These are phyloP conservation scores for Dendrobium nobile DNA, from an alignment of 106 monocot species.

Conservation along the genomic window DNA sequence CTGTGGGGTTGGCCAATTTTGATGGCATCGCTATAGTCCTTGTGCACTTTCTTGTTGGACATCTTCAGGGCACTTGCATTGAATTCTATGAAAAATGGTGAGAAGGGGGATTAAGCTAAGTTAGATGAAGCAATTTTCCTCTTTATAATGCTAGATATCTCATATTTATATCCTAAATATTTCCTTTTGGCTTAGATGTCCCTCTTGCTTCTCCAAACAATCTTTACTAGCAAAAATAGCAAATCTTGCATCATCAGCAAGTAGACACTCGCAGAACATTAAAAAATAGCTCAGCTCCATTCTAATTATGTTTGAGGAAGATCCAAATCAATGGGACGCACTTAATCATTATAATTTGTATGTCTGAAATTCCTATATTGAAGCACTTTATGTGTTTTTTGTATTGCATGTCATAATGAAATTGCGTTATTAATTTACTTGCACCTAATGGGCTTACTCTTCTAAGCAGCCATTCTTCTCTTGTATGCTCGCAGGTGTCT, in stretches of 20 bases:
- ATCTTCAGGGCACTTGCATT: neutral
- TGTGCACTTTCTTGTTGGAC: neutral
- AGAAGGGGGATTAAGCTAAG: neutral
- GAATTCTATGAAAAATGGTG: neutral
- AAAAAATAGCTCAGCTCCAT: neutral
- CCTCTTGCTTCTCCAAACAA: neutral
- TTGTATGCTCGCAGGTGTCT: neutral
- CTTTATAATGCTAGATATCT: neutral
- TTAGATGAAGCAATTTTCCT: neutral
- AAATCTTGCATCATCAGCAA: neutral
- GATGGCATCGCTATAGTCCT: neutral
- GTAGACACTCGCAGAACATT: neutral
- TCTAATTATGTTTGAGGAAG: neutral
- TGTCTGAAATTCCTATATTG: neutral
- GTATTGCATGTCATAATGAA: neutral
- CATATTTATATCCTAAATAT: neutral
- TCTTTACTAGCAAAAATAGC: neutral
- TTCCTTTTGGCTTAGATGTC: neutral
- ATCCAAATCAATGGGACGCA: neutral
- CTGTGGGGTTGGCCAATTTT: too few species aligned
- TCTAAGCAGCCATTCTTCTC: neutral
- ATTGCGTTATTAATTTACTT: neutral
- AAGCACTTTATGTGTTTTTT: neutral
- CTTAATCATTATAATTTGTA: neutral
- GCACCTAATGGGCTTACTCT: neutral